These are phyloP conservation scores for Candida sojae DNA, from an alignment of 1,139 yeast genomes.

Conservation along the genomic window DNA sequence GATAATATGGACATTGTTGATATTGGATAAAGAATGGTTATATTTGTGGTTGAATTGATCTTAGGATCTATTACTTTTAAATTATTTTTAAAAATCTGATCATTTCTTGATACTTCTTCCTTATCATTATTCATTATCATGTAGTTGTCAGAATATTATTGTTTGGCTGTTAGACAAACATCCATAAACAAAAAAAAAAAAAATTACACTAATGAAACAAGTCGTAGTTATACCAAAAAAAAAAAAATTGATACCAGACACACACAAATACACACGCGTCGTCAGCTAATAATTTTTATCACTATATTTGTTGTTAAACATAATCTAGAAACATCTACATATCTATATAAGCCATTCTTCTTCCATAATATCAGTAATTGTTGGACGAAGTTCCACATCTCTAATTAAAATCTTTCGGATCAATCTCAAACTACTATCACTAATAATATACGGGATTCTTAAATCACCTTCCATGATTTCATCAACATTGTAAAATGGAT, in stretches of 20 bases:
- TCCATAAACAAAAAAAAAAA: not conserved
- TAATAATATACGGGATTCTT: conserved; percentile 62
- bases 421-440: conserved; percentile 59
- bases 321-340: not conserved
- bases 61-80: not conserved
- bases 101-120: not conserved
- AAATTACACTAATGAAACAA: not conserved
- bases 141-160: not conserved
- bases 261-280: too few species aligned
- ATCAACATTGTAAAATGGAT: conserved; percentile 92
- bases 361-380: conserved; percentile 65
- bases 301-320: not conserved
- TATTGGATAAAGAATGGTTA: conserved; percentile 5
- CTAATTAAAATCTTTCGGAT: conserved; percentile 67
- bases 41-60: not conserved
- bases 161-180: not conserved
- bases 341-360: conserved; percentile 62
- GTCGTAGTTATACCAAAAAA: not conserved
- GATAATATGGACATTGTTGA: not conserved
- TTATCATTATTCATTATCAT: not conserved
- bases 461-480: conserved; percentile 91
- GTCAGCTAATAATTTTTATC: not conserved
- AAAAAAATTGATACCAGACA: not conserved
- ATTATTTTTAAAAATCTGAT: not conserved
- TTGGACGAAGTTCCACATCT: conserved; percentile 65